Base-by-base conservation (phyloP, 2,329 filamentous ascomycete genomes). In the Cordyceps cicadae region DNA sequence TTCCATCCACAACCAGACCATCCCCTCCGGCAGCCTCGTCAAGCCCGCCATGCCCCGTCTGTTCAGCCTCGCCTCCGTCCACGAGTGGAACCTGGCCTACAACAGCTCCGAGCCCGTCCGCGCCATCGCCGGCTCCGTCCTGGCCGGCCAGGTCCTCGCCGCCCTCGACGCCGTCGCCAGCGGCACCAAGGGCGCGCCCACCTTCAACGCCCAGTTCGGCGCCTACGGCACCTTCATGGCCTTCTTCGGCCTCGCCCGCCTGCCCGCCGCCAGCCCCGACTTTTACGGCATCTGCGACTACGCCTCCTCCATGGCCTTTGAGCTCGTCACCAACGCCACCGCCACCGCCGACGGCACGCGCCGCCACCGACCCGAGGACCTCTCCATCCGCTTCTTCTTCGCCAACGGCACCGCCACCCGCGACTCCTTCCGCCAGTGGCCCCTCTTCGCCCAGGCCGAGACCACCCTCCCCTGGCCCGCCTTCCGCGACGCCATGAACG, bases 231-330 rank as follows among this genome's bases (percentile, higher is more conserved):
- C 79, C 61, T 86, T 87, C 73, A 77, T 84, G 69, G 79, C 83
- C 60, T 86, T 87, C 75, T 87, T 87, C 69, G 83, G 83, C 8
- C 77, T 86, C 19, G 75, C 82, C 6, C 71, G 79, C 63, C 77
- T 87, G 60, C 74, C 76, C 6, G 69, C 73, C 14, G 79, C 75
- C 2, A 82, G 79, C 62, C 66, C 74, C 1, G 76, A 89, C 71
- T 96, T 96, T 77, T 85, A 77, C 62, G 89, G 89, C 59, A 77
- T 96, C 14, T 85, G 87, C n/a, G 87, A 92, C 75, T 96, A 96
- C 68, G 91, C 91, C 5, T 88, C 87, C 3, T 85, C 85, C 64
- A 90, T 96, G 83, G 80, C 80, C 6, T 92, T 95, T 71, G 92
- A 96, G 77, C 76, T 87, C 24, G 77, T 86, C 59, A 83, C 83